Evolutionary conservation across 441 rosid genomes (phyloP), one percentile per base, ranked within the genome.

Genomic region (Adansonia rubrostipa): DNA sequence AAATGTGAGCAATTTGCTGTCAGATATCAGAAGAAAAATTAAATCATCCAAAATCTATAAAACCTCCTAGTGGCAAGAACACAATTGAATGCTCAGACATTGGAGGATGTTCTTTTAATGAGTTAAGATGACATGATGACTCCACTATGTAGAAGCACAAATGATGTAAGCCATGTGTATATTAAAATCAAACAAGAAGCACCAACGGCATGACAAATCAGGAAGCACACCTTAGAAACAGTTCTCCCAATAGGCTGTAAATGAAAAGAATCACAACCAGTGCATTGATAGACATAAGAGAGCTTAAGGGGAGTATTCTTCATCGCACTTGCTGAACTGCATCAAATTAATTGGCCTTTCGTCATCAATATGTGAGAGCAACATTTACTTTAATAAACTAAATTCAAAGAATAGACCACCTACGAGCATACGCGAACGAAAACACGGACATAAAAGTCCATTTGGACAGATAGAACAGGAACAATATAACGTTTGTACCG

Each of bases 291-390:
- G 65, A 96, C 98, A 79, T 96, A 94, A 0, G 99, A 94, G 61
- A 96, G 96, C 90, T 96, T 96, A 60, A 96, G 96, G 77, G 99
- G 99, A 79, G 99, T 96, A 84, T 90, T 94, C 85, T 96, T 96
- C 98, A 96, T 94, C 17, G 96, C 96, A 88, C 96, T 90, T 63
- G 99, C 95, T 73, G 99, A 96, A 66, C 99, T 96, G 92, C 92
- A 92, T 71, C 69, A 36, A 77, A 79, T 45, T 67, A 74, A 50
- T 70, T 71, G 65, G 50, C 60, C 33, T 71, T 33, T 68, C 15
- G 58, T 81, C 58, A 73, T 71, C 15, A 74, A 9, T n/a, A 74
- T 22, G 67, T 70, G 54, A 65, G 50, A 66, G 48, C 61, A 71
- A 71, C 53, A 77, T 76, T 45, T 57, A 77, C n/a, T 53, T 2